Base-by-base conservation (phyloP, 1,139 yeast species). In the Hyphopichia buzzinii region DNA sequence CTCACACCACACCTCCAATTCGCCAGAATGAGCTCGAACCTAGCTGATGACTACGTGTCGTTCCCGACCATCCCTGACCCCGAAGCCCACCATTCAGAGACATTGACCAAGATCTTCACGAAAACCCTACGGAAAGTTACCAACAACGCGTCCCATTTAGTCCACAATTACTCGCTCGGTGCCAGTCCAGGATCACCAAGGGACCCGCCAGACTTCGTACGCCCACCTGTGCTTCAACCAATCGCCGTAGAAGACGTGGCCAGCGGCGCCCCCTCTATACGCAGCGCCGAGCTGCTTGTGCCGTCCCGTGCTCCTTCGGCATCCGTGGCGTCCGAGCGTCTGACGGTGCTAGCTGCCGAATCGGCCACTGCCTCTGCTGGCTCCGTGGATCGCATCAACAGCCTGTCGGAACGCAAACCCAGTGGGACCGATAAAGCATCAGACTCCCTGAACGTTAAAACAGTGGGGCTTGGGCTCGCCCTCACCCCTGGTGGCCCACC, bases 11-110 rank as follows among this genome's bases (percentile, higher is more conserved):
- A n/a, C n/a, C n/a, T n/a, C n/a, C n/a, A n/a, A n/a, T n/a, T n/a
- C n/a, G n/a, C n/a, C n/a, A n/a, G n/a, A n/a, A n/a, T n/a, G n/a
- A n/a, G n/a, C n/a, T n/a, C n/a, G n/a, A n/a, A n/a, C n/a, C n/a
- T n/a, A n/a, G n/a, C 38, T 3, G 55, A 56, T 8, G 75, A 69
- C 45, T 71, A 59, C 43, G 62, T 63, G 17, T 70, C 75, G 28
- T 71, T 71, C 40, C 77, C 77, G 10, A 63, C 67, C 6, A 50
- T 70, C 8, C 72, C 75, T 4, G 75, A 71, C 46, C 75, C 76
- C 1, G 70, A 69, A 39, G 51, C 55, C 26, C 65, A 63, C 17
- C 52, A 52, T 27, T 42, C 58, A 33, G 57, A 54, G 42, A 61
- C 64, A 8, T 53, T 67, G 8, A 52, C 64, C 6, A 56, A 61